These are phyloP conservation scores for Strombidium stylifer DNA, from an alignment of 73 alveolate species.

Conservation along the genomic window DNA sequence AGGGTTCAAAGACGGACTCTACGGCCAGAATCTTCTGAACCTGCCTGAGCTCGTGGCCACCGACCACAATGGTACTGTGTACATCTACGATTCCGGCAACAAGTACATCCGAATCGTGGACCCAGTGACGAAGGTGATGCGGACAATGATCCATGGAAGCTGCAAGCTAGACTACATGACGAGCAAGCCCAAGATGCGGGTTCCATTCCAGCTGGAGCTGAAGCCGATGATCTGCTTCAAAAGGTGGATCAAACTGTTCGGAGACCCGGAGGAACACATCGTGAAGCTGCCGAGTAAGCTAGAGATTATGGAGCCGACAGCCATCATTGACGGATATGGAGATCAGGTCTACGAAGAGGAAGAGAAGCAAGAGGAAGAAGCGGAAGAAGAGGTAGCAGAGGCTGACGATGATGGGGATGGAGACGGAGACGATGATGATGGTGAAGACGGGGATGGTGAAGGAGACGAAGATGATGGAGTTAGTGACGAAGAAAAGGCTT, in stretches of 20 bases:
- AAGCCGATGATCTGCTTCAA: constrained; percentile 52
- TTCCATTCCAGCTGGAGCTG: constrained; percentile 39
- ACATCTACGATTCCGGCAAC: constrained; percentile 47
- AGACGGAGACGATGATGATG: no score
- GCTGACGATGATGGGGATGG: neutral
- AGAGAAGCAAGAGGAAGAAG: no score
- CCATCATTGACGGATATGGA: constrained; percentile 26
- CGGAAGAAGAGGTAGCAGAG: constrained; percentile 4
- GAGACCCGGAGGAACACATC: constrained; percentile 39
- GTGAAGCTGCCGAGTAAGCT: neutral
- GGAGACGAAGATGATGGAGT: no score
- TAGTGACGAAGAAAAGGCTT: no score
- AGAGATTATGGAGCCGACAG: neutral
- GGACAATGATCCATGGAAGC: constrained; percentile 49
- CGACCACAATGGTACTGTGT: constrained; percentile 42
- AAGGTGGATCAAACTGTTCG: constrained; percentile 48
- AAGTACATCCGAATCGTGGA: constrained; percentile 47
- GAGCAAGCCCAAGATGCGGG: constrained; percentile 41
- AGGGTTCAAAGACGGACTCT: constrained; percentile 55
- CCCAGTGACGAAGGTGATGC: constrained; percentile 5
- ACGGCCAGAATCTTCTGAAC: constrained; percentile 29
- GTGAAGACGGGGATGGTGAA: no score
- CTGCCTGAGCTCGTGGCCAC: constrained; percentile 51
- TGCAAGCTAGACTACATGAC: constrained; percentile 36
- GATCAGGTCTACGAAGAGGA: neutral